phyloP scores from a whole-genome alignment of 1,139 yeast species.

The Geotrichum histeridarum region DNA sequence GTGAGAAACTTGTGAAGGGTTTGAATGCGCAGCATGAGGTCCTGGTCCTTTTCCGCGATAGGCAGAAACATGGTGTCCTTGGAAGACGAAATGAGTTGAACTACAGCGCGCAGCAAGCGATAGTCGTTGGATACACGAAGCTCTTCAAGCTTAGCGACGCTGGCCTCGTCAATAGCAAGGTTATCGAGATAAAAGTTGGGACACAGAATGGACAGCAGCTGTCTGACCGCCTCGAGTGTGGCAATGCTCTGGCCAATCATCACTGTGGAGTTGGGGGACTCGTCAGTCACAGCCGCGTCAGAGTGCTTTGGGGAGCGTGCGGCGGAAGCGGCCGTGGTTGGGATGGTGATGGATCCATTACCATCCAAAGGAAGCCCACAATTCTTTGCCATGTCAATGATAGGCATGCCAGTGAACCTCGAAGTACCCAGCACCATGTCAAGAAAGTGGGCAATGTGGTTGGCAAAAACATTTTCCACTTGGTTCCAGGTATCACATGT shows the following conservation, averaged over 20 bases:
- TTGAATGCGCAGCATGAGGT: conserved; percentile 22
- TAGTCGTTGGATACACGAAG: conserved; percentile 36
- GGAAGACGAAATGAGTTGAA: conserved; percentile 30
- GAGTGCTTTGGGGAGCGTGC: background rate
- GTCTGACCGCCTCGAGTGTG: conserved; percentile 36
- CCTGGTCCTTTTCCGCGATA: conserved; percentile 27
- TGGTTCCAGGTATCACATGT: conserved; percentile 17
- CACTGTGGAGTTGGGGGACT: conserved; percentile 5
- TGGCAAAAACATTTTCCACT: conserved; percentile 14
- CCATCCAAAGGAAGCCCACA: conserved; percentile 19
- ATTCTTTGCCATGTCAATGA: conserved; percentile 11
- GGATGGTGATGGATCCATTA: conserved; percentile 14
- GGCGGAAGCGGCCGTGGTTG: conserved; percentile 2
- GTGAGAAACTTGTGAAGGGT: conserved; percentile 25
- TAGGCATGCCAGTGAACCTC: conserved; percentile 13
- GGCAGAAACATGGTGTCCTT: conserved; percentile 24
- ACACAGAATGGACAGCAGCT: conserved; percentile 28
- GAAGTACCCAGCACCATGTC: conserved; percentile 11
- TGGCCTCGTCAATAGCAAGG: conserved; percentile 30
- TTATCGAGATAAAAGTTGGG: conserved; percentile 26
- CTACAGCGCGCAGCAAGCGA: conserved; percentile 32
- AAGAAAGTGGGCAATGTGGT: conserved; percentile 12
- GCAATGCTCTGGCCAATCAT: conserved; percentile 28
- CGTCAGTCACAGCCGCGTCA: background rate
- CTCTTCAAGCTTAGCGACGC: conserved; percentile 34